A percentile compares a stretch with the other conserved stretches of the same genome.
Evolutionary conservation across 345 rosid species (phyloP).

Genomic region (Aegle marmelos): DNA sequence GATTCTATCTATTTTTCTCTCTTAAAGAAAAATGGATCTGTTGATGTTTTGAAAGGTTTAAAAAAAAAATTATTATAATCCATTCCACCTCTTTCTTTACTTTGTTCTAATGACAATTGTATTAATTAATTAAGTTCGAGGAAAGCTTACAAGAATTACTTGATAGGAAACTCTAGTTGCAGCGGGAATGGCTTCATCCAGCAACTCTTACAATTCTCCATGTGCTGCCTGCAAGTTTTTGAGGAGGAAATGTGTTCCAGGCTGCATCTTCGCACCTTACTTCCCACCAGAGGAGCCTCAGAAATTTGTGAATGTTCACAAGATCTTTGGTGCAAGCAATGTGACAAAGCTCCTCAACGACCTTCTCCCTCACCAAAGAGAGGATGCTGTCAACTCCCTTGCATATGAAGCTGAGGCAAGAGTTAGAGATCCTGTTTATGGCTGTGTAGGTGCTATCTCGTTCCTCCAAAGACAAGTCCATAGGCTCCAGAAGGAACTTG

Average conservation of each 20-base stretch:
- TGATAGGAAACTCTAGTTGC: slow-evolving; percentile 14
- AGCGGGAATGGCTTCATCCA: slow-evolving; percentile 53
- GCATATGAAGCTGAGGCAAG: slow-evolving; percentile 97
- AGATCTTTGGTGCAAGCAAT: slow-evolving; percentile 95
- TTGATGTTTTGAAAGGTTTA: not conserved
- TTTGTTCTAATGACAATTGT: too few species aligned
- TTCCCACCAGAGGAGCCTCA: slow-evolving; percentile 98
- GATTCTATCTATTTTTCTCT: too few species aligned
- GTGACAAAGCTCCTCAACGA: slow-evolving; percentile 89
- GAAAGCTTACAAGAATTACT: slow-evolving; percentile 19
- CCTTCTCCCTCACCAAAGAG: slow-evolving; percentile 86
- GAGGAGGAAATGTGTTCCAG: slow-evolving; percentile 89
- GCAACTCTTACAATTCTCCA: slow-evolving; percentile 82
- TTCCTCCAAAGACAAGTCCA: slow-evolving; percentile 90
- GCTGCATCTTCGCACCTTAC: slow-evolving; percentile 92
- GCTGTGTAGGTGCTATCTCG: slow-evolving; percentile 87
- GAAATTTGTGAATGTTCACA: slow-evolving; percentile 90
- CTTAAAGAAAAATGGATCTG: too few species aligned
- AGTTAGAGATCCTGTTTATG: slow-evolving; percentile 87
- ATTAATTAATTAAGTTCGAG: slow-evolving; percentile 1
- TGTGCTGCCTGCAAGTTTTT: slow-evolving; percentile 97
- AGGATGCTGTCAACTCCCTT: slow-evolving; percentile 90
- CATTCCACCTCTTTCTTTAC: too few species aligned
- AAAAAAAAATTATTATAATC: too few species aligned
- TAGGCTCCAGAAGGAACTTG: slow-evolving; percentile 90